Evolutionary conservation across 2,329 filamentous ascomycete species (phyloP).

Genomic region (Cryphonectria naterciae): DNA sequence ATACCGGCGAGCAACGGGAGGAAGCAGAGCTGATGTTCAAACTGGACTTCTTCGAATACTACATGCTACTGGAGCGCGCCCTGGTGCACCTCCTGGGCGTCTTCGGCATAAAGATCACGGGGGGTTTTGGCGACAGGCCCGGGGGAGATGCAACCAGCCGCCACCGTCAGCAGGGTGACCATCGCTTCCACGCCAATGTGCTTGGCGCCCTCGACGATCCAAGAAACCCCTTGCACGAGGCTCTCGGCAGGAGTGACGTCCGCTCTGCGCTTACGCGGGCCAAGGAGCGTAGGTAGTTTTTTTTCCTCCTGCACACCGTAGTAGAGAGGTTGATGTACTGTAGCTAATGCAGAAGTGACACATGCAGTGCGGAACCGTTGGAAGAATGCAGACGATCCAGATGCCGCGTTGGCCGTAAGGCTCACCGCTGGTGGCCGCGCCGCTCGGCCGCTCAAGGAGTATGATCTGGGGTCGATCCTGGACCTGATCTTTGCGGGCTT

Average conservation of each 20-base stretch:
- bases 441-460: slow-evolving; percentile 55
- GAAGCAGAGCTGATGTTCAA: slow-evolving; percentile 73
- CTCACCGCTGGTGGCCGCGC: slow-evolving; percentile 5
- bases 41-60: slow-evolving; percentile 78
- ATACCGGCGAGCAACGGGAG: slow-evolving; percentile 37
- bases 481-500: slow-evolving; percentile 60
- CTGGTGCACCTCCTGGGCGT: slow-evolving; percentile 69
- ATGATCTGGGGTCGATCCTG: slow-evolving; percentile 66
- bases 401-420: slow-evolving; percentile 38
- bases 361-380: slow-evolving; percentile 64
- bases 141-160: slow-evolving; percentile 11
- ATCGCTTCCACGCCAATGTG: slow-evolving; percentile 71
- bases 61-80: slow-evolving; percentile 72
- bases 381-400: slow-evolving; percentile 65
- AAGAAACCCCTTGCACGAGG: slow-evolving; percentile 58
- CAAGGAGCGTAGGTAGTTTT: slow-evolving; percentile 53
- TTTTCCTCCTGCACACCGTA: too few species aligned
- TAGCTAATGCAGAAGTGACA: background rate
- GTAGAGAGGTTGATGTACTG: background rate
- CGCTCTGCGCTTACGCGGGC: slow-evolving; percentile 64
- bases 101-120: slow-evolving; percentile 59
- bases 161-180: slow-evolving; percentile 32
- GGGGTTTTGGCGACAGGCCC: slow-evolving; percentile 31
- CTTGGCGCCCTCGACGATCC: slow-evolving; percentile 63
- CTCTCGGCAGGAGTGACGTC: slow-evolving; percentile 60